Percentiles rank a stretch among this genome's conserved stretches.
phyloP scores from a whole-genome alignment of 139 green algal species.

The Edaphochlamys debaryana region DNA sequence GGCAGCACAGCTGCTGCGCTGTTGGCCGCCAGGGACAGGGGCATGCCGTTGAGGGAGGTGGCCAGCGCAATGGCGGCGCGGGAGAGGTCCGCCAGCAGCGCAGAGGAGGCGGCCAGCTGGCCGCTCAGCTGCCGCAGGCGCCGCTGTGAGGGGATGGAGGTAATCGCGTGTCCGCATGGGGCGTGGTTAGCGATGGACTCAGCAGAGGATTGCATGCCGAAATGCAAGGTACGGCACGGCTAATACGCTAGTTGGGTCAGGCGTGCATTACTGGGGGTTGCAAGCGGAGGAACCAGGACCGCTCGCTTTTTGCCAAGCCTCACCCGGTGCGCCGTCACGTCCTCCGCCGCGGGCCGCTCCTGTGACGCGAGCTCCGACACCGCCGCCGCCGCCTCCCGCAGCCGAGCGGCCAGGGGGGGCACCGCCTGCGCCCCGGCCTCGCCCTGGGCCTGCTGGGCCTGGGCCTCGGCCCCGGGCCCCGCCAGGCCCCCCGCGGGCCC shows the following conservation, averaged over 20 bases:
- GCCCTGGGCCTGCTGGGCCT: too few species aligned
- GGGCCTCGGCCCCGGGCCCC: too few species aligned
- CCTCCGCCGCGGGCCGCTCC: neutral
- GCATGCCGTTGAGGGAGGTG: constrained; percentile 40
- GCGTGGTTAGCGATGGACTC: too few species aligned
- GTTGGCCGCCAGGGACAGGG: constrained; percentile 42
- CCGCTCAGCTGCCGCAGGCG: constrained; percentile 29
- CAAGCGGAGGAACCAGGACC: too few species aligned
- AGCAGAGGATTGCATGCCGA: too few species aligned
- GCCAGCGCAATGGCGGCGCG: constrained; percentile 34
- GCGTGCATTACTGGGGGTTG: too few species aligned
- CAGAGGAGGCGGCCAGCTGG: constrained; percentile 47
- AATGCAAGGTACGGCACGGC: too few species aligned
- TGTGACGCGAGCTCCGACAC: neutral
- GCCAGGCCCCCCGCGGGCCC: too few species aligned
- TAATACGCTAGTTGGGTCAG: too few species aligned
- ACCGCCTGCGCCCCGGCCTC: constrained; percentile 13
- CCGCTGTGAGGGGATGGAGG: constrained; percentile 5
- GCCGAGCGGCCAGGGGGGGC: constrained; percentile 14
- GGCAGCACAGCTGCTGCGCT: constrained; percentile 30
- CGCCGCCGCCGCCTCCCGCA: constrained; percentile 35
- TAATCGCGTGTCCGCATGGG: too few species aligned
- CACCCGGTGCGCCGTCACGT: neutral
- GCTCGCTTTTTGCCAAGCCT: too few species aligned
- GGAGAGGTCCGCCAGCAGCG: constrained; percentile 56